These are phyloP conservation scores for Trichoderma semiorbis DNA, from an alignment of 2,329 filamentous ascomycete species.

Conservation along the genomic window DNA sequence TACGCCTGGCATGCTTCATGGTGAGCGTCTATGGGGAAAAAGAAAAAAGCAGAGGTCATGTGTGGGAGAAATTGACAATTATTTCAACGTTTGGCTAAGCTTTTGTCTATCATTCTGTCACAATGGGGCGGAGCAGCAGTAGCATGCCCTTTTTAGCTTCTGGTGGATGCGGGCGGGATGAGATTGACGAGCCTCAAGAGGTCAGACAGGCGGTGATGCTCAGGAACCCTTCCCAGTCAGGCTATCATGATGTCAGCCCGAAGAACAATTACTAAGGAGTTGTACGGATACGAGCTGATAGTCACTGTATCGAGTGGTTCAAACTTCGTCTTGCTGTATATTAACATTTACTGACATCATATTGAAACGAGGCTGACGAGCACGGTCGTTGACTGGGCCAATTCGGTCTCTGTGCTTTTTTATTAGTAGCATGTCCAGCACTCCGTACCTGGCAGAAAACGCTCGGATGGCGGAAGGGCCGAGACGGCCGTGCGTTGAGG, in stretches of 20 bases:
- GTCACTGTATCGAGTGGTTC: neutral
- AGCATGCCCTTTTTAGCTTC: neutral
- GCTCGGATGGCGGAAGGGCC: neutral
- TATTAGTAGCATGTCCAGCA: neutral
- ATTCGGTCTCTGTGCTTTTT: neutral
- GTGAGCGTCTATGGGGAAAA: neutral
- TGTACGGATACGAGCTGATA: neutral
- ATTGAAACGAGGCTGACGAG: neutral
- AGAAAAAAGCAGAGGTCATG: neutral
- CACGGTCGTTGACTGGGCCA: neutral
- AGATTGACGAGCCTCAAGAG: neutral
- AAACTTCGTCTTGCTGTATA: neutral
- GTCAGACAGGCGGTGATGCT: slow-evolving; percentile 1
- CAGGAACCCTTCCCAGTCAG: slow-evolving; percentile 1
- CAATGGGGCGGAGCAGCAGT: neutral
- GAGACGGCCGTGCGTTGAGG: neutral
- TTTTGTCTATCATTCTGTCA: neutral
- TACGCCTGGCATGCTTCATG: neutral
- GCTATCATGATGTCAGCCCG: slow-evolving; percentile 3
- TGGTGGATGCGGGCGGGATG: neutral
- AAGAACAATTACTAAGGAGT: neutral
- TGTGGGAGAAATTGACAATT: neutral
- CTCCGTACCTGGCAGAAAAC: neutral
- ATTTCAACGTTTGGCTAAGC: neutral
- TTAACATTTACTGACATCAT: neutral